Conservation (phyloP, 495 filamentous ascomycete genomes). For the Penicillium pulvis region DNA sequence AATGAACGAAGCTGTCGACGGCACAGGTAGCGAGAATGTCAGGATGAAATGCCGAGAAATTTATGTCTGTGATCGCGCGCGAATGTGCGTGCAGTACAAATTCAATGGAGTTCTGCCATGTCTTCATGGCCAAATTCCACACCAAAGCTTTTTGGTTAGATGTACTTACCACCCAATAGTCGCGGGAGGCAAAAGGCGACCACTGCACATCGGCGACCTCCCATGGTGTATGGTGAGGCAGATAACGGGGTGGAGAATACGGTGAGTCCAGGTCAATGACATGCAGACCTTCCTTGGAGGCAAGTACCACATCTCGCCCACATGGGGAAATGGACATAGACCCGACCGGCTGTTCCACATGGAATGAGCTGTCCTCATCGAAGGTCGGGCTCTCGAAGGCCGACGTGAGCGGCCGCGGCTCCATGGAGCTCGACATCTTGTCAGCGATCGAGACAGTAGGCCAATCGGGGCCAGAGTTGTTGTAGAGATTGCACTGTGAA, state of each 20-base stretch:
- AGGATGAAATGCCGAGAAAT: conserved; percentile 91
- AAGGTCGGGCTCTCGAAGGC: conserved; percentile 87
- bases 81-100: conserved; percentile 88
- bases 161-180: conserved; percentile 92
- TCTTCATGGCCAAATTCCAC: conserved; percentile 83
- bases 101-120: conserved; percentile 76
- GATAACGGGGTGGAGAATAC: conserved; percentile 82
- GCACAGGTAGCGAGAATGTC: conserved; percentile 88
- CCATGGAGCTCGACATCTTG: conserved; percentile 45
- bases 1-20: conserved; percentile 91
- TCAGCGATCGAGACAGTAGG: conserved; percentile 11
- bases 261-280: conserved; percentile 94
- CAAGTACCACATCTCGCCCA: conserved; percentile 88
- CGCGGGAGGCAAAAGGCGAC: conserved; percentile 87
- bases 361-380: conserved; percentile 78
- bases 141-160: conserved; percentile 94
- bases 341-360: conserved; percentile 75
- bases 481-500: conserved; percentile 7
- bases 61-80: conserved; percentile 93
- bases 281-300: conserved; percentile 81
- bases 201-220: conserved; percentile 98
- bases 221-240: conserved; percentile 88
- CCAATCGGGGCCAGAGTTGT: conserved; percentile 17
- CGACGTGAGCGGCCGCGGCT: conserved; percentile 53
- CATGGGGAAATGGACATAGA: conserved; percentile 89